Base-by-base conservation (phyloP, 805 yeast species). In the Teunomyces panamensis region DNA sequence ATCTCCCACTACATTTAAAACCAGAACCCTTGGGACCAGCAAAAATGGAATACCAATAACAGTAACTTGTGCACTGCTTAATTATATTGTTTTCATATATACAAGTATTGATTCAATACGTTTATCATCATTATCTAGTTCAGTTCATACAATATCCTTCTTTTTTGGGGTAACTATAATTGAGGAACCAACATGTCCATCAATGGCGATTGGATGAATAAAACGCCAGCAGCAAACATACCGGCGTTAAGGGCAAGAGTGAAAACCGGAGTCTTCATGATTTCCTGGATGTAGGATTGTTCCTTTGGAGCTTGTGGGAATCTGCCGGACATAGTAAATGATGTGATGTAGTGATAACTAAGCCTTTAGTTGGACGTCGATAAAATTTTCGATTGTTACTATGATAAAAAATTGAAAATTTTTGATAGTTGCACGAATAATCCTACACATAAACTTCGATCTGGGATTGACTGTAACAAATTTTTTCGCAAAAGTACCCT, bases 111-210 rank as follows among this genome's bases (percentile, higher is more conserved):
- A 37, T 7, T 37, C 41, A 37, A 37, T 26, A 37, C 41, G 34
- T 32, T 10, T 13, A 37, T 37, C 27, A 37, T 37, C 30, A 37
- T 37, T 37, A 37, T 24, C 30, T n/a, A 37, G 41, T 37, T 37
- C 41, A 24, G 24, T 20, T 20, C 24, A 20, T 20, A 20, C 24
- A 20, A 20, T 20, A 20, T 20, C 24, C 6, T 20, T 20, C 17
- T 17, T 20, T 20, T 20, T 20, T 20, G 6, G 24, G 24, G 24
- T 6, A 20, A 5, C 56, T 68, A 73, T 57, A 73, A 75, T 67
- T 86, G 92, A 45, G 94, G 94, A 58, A 85, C 90, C 71, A 87
- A 70, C 80, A 84, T 79, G 49, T 86, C 92, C 88, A 85, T 84
- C 59, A 85, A 68, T 56, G 91, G 85, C 42, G 90, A 84, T 71